These are phyloP conservation scores for Durusdinium trenchii DNA, from an alignment of 73 alveolate genomes.

Conservation along the genomic window DNA sequence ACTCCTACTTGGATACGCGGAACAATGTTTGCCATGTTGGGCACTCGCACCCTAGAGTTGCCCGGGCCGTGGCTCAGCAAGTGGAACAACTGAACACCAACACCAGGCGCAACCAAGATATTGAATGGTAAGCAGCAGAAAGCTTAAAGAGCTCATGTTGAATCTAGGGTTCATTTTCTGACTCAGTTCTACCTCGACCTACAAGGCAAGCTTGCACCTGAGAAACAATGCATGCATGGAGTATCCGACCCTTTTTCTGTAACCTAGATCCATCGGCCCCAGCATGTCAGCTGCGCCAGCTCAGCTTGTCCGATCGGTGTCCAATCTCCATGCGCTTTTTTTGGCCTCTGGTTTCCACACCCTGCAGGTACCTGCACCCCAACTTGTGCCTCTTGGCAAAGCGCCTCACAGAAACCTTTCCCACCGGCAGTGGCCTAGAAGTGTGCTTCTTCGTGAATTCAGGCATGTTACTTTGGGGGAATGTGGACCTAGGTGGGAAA, in stretches of 20 bases:
- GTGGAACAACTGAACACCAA: conserved; percentile 16
- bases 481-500: too few relatives aligned
- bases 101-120: conserved; percentile 48
- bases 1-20: conserved; percentile 36
- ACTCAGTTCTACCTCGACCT: too few relatives aligned
- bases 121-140: too few relatives aligned
- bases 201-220: too few relatives aligned
- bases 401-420: conserved; percentile 50
- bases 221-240: too few relatives aligned
- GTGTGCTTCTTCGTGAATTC: background rate
- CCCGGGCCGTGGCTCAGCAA: conserved; percentile 52
- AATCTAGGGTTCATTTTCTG: too few relatives aligned
- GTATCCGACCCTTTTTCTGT: too few relatives aligned
- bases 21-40: conserved; percentile 68
- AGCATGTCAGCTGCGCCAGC: too few relatives aligned
- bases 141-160: too few relatives aligned
- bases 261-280: too few relatives aligned
- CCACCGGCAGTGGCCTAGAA: conserved; percentile 31
- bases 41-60: conserved; percentile 33
- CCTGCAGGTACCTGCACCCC: conserved; percentile 53
- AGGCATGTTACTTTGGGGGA: conserved; percentile 49
- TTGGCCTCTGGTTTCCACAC: background rate
- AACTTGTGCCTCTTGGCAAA: conserved; percentile 34
- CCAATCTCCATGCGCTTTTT: background rate
- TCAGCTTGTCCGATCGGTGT: too few relatives aligned